Conservation (phyloP, 805 yeast genomes). For the Starmerella etchellsii region DNA sequence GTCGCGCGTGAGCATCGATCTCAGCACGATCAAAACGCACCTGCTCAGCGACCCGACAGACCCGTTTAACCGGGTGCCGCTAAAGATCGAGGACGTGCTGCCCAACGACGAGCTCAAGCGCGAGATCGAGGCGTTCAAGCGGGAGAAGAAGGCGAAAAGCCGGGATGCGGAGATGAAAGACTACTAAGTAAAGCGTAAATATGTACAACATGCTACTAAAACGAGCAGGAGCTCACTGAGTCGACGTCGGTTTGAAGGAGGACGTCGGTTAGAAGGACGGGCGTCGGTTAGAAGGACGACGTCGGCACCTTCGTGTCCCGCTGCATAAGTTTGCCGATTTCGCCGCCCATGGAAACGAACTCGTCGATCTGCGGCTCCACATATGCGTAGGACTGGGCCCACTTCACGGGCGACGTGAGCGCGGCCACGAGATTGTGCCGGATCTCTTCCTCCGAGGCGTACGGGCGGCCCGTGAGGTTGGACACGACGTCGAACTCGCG, state of each 20-base stretch:
- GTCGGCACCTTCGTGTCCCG: neutral
- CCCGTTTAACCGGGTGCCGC: slow-evolving; percentile 90
- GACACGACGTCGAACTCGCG: slow-evolving; percentile 23
- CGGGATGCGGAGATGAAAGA: too few species aligned
- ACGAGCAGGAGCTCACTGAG: too few species aligned
- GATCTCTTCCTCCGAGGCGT: slow-evolving; percentile 22
- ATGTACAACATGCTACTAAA: too few species aligned
- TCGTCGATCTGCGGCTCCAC: slow-evolving; percentile 12
- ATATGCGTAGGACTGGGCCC: slow-evolving; percentile 23
- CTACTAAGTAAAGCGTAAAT: too few species aligned
- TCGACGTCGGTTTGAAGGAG: too few species aligned
- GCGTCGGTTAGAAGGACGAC: slow-evolving; percentile 25
- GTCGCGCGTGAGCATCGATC: slow-evolving; percentile 72
- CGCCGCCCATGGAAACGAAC: slow-evolving; percentile 23
- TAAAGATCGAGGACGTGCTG: slow-evolving; percentile 73
- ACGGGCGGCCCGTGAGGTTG: slow-evolving; percentile 27
- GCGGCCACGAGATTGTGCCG: slow-evolving; percentile 19
- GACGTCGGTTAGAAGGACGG: neutral
- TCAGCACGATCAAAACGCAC: slow-evolving; percentile 87
- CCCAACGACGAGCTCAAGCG: slow-evolving; percentile 60
- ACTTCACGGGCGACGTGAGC: slow-evolving; percentile 25
- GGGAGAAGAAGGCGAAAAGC: slow-evolving; percentile 28
- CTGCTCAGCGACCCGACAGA: slow-evolving; percentile 88
- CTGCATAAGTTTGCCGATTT: slow-evolving; percentile 21
- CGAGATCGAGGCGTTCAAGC: slow-evolving; percentile 48